Percentiles rank a stretch among this genome's conserved stretches.
Evolutionary conservation across 192 early-diverging fungal genomes (phyloP).

Genomic region (Backusella liffmaniae): DNA sequence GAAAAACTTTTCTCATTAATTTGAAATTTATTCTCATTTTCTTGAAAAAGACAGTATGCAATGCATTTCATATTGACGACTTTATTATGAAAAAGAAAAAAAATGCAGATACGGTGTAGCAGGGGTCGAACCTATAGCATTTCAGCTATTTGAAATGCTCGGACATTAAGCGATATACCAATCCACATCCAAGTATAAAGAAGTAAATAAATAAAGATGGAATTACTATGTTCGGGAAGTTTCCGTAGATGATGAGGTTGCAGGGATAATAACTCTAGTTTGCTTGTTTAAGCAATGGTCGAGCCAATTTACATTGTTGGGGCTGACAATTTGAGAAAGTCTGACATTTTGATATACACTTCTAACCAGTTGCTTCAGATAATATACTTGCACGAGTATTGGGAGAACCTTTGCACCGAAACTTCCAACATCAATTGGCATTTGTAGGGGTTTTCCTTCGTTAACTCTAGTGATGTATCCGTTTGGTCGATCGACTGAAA

Average conservation of each 20-base stretch:
- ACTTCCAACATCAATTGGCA: conserved; percentile 14
- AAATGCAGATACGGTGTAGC: background rate
- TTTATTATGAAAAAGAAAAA: conserved; percentile 9
- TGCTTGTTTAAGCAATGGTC: conserved; percentile 14
- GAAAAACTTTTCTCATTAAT: too few relatives aligned
- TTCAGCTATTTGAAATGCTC: conserved; percentile 11
- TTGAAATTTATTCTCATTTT: too few relatives aligned
- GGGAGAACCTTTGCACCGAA: conserved; percentile 17
- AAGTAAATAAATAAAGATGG: conserved; percentile 12
- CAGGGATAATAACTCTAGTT: conserved; percentile 12
- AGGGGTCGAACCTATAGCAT: conserved; percentile 9
- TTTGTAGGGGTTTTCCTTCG: conserved; percentile 15
- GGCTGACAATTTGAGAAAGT: conserved; percentile 2
- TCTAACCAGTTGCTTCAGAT: conserved; percentile 15
- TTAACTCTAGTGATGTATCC: conserved; percentile 12
- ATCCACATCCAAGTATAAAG: conserved; percentile 13
- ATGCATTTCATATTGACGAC: conserved; percentile 11
- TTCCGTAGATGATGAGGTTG: conserved; percentile 8
- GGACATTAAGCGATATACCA: conserved; percentile 11
- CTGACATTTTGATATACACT: conserved; percentile 13
- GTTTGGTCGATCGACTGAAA: conserved; percentile 13
- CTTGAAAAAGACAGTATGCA: too few relatives aligned
- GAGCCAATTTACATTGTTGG: conserved; percentile 13
- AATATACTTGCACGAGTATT: conserved; percentile 17
- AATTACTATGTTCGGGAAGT: conserved; percentile 10